These are phyloP conservation scores for Rhodotorula paludigena DNA, from an alignment of 768 basidiomycete genomes.

Conservation along the genomic window DNA sequence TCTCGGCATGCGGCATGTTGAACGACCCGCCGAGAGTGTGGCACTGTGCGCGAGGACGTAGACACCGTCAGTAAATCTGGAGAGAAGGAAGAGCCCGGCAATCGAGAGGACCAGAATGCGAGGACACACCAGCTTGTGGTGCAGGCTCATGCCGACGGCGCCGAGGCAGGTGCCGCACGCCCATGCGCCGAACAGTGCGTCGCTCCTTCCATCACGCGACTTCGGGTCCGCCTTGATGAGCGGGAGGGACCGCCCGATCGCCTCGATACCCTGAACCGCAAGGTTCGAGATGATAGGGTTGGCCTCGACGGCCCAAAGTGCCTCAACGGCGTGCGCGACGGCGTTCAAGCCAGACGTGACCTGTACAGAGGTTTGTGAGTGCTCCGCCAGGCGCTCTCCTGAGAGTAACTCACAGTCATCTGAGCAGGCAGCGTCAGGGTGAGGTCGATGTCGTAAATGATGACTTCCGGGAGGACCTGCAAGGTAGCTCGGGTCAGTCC, in stretches of 20 bases:
- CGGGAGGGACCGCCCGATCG: constrained; percentile 47
- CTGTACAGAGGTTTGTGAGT: too few species aligned
- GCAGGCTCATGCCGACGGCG: constrained; percentile 48
- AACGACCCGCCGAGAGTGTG: constrained; percentile 49
- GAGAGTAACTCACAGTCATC: constrained; percentile 39
- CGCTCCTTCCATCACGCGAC: constrained; percentile 46
- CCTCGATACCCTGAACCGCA: constrained; percentile 49
- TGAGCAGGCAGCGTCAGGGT: constrained; percentile 48
- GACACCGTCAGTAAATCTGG: neutral
- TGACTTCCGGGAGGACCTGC: constrained; percentile 49
- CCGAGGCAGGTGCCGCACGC: constrained; percentile 48
- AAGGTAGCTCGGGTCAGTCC: neutral
- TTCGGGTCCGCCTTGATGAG: constrained; percentile 43
- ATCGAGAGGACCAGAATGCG: too few species aligned
- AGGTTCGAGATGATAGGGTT: constrained; percentile 50
- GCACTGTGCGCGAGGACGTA: neutral
- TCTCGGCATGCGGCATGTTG: constrained; percentile 51
- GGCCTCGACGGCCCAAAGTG: constrained; percentile 49
- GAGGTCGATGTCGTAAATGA: constrained; percentile 51
- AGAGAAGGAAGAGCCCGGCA: neutral
- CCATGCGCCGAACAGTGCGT: constrained; percentile 50
- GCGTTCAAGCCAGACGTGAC: constrained; percentile 51
- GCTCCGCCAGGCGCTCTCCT: too few species aligned
- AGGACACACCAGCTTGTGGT: constrained; percentile 48
- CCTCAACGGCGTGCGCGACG: constrained; percentile 52